phyloP scores from a whole-genome alignment of 805 yeast species.

The Clavispora carvajalis region DNA sequence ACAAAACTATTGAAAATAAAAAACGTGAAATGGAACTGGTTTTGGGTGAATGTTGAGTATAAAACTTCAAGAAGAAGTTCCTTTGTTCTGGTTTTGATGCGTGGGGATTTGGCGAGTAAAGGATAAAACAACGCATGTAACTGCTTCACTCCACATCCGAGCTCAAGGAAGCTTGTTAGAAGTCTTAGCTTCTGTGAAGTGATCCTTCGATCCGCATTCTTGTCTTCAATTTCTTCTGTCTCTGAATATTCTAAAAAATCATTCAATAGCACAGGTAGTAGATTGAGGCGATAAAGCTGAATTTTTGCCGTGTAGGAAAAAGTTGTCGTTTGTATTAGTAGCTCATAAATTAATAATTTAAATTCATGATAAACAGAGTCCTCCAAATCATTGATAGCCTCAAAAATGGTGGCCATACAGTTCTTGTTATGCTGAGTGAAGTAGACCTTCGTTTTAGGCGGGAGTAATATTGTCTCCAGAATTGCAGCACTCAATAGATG shows the following conservation, averaged over 20 bases:
- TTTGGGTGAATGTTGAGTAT: constrained; percentile 16
- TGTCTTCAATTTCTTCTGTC: not conserved
- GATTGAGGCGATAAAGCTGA: constrained; percentile 14
- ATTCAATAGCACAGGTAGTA: constrained; percentile 19
- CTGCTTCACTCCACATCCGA: constrained; percentile 27
- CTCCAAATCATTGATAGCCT: constrained; percentile 10
- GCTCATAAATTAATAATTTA: constrained; percentile 24
- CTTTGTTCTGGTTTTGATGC: constrained; percentile 6
- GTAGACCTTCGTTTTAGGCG: constrained; percentile 5
- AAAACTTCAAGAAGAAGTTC: constrained; percentile 20
- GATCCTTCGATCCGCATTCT: not conserved
- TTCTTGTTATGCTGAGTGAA: constrained; percentile 5
- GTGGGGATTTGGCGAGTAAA: constrained; percentile 8
- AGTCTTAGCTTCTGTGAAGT: constrained; percentile 14
- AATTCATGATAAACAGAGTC: constrained; percentile 24
- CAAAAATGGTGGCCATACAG: constrained; percentile 13
- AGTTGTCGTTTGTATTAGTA: constrained; percentile 19
- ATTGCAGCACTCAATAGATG: constrained; percentile 15
- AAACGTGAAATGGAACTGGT: constrained; percentile 26
- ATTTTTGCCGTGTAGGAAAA: constrained; percentile 21
- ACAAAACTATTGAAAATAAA: constrained; percentile 20
- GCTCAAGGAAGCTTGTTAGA: constrained; percentile 23
- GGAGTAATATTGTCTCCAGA: constrained; percentile 20
- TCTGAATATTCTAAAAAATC: constrained; percentile 10
- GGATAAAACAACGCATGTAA: constrained; percentile 19